Conservation (phyloP, 768 basidiomycete species). For the Galerina marginata region DNA sequence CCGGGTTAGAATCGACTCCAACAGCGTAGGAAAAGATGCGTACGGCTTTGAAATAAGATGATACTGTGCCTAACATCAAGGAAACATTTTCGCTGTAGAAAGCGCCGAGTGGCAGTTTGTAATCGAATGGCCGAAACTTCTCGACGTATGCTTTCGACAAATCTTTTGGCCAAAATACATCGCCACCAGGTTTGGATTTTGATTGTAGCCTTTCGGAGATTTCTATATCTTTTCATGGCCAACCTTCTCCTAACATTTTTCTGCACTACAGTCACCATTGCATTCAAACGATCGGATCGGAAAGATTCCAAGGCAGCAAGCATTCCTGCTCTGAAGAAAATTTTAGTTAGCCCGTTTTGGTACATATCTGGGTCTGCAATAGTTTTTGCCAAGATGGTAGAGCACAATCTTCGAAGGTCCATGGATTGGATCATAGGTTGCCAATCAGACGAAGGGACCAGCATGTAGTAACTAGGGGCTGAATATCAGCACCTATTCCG, state of each 20-base stretch:
- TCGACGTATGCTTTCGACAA: constrained; percentile 73
- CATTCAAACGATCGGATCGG: constrained; percentile 85
- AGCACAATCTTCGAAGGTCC: constrained; percentile 82
- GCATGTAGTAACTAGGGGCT: constrained; percentile 88
- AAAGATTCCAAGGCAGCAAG: constrained; percentile 93
- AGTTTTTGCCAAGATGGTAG: constrained; percentile 81
- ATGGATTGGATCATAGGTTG: constrained; percentile 81
- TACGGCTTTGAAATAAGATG: constrained; percentile 83
- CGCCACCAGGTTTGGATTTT: constrained; percentile 96
- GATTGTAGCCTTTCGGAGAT: constrained; percentile 75
- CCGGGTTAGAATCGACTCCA: neutral
- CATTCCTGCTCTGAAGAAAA: constrained; percentile 99
- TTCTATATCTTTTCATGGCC: constrained; percentile 80
- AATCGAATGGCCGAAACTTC: constrained; percentile 78
- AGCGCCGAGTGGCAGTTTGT: constrained; percentile 75
- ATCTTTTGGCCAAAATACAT: constrained; percentile 74
- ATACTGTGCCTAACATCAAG: constrained; percentile 64
- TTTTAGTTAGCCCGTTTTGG: constrained; percentile 96
- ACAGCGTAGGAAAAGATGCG: constrained; percentile 39
- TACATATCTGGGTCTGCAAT: constrained; percentile 96
- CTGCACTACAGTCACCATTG: constrained; percentile 93
- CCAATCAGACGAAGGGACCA: constrained; percentile 88
- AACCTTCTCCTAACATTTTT: constrained; percentile 93
- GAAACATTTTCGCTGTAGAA: constrained; percentile 75
- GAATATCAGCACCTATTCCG: constrained; percentile 1